These are phyloP conservation scores for Chamaenerion angustifolium DNA, from an alignment of 345 rosid genomes.

Conservation along the genomic window DNA sequence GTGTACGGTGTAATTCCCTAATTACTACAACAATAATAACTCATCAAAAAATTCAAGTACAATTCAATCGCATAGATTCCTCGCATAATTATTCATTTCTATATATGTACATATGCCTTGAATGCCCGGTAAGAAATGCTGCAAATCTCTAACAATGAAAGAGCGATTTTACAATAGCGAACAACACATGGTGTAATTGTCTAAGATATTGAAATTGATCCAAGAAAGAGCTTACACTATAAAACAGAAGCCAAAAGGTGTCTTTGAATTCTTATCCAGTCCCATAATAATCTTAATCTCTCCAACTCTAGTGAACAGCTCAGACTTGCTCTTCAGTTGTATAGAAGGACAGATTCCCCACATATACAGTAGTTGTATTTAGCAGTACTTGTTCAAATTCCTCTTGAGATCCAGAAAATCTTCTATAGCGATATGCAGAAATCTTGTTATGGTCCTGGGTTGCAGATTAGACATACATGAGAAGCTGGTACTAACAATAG, in stretches of 20 bases:
- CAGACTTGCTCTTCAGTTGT: slow-evolving; percentile 98
- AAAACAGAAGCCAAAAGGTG: slow-evolving; percentile 97
- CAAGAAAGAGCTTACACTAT: slow-evolving; percentile 38
- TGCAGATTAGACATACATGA: too few relatives aligned
- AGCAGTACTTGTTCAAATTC: slow-evolving; percentile 70
- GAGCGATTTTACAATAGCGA: background rate
- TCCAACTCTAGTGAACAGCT: slow-evolving; percentile 89
- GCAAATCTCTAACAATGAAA: background rate
- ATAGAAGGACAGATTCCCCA: slow-evolving; percentile 92
- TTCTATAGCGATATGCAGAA: too few relatives aligned
- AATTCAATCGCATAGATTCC: too few relatives aligned
- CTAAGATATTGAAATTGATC: background rate
- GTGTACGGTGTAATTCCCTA: too few relatives aligned
- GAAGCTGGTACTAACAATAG: too few relatives aligned
- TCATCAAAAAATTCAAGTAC: too few relatives aligned
- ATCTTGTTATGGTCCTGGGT: slow-evolving; percentile 5
- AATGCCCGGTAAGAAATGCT: too few relatives aligned
- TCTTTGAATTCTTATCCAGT: slow-evolving; percentile 82
- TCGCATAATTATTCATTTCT: too few relatives aligned
- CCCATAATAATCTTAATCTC: slow-evolving; percentile 97
- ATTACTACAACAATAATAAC: too few relatives aligned
- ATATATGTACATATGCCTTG: too few relatives aligned
- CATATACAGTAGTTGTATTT: slow-evolving; percentile 58
- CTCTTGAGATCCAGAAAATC: slow-evolving; percentile 29
- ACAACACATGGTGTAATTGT: too few relatives aligned